Evolutionary conservation across 139 green algal species (phyloP).

Genomic region (Pedinophyceae sp.): DNA sequence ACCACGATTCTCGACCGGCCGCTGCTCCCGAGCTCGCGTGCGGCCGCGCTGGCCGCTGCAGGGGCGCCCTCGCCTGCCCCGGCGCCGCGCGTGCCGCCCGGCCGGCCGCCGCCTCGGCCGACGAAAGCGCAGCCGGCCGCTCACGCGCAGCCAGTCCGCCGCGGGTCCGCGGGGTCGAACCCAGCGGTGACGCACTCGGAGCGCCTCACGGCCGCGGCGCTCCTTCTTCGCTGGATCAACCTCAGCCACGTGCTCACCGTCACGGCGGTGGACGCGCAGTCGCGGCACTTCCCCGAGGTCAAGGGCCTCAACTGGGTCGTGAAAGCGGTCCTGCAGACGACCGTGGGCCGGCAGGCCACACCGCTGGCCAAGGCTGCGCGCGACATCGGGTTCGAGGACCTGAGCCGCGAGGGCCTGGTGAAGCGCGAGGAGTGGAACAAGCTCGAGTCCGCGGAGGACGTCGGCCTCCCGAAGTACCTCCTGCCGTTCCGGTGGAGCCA

Average conservation of each 20-base stretch:
- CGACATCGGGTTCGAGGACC: constrained; percentile 4
- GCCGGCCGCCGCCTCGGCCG: no score
- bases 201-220: no score
- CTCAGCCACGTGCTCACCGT: constrained; percentile 15
- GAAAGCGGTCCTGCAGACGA: background rate
- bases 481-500: background rate
- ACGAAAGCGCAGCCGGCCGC: no score
- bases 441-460: background rate
- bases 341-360: background rate
- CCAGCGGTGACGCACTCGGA: no score
- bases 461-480: background rate
- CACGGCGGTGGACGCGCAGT: constrained; percentile 8
- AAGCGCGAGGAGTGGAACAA: constrained; percentile 16
- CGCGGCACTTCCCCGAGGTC: background rate
- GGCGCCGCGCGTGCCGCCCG: no score
- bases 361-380: background rate
- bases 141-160: no score
- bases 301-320: background rate
- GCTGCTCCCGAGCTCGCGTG: no score
- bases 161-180: no score
- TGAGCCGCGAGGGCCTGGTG: constrained; percentile 12
- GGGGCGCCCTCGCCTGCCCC: no score
- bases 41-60: no score
- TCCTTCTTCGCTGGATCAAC: constrained; percentile 6
- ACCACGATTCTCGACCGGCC: background rate